These are phyloP conservation scores for Alternaria longipes DNA, from an alignment of 2,329 filamentous ascomycete genomes.

Conservation along the genomic window DNA sequence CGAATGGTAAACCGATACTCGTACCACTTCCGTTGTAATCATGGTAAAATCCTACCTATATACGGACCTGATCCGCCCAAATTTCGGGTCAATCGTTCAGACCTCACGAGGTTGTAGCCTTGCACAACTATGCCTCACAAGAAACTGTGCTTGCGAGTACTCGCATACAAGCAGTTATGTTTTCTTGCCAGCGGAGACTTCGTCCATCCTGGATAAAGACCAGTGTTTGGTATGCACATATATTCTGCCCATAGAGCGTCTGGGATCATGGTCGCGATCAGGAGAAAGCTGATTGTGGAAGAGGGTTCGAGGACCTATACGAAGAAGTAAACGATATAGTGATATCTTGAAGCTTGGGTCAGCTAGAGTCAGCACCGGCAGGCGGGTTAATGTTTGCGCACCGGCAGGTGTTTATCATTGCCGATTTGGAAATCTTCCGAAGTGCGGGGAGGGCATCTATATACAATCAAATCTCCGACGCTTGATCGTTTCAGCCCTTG, in stretches of 20 bases:
- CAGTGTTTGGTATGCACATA: background rate
- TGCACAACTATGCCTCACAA: too few relatives aligned
- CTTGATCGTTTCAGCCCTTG: conserved; percentile 20
- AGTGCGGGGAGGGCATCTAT: conserved; percentile 10
- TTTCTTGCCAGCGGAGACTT: background rate
- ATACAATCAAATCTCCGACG: conserved; percentile 19
- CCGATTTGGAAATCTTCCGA: conserved; percentile 10
- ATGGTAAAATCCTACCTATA: too few relatives aligned
- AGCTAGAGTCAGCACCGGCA: background rate
- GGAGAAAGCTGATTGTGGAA: too few relatives aligned
- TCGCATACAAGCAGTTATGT: background rate
- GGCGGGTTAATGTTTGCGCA: background rate
- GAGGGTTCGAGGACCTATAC: too few relatives aligned
- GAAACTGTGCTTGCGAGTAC: background rate
- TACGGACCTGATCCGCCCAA: too few relatives aligned
- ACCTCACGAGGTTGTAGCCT: too few relatives aligned
- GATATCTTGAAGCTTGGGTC: background rate
- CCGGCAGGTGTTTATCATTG: background rate
- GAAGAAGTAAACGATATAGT: too few relatives aligned
- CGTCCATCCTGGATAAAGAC: background rate
- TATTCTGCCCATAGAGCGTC: background rate
- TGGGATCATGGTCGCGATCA: background rate
- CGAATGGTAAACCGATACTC: too few relatives aligned
- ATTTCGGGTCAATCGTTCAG: too few relatives aligned
- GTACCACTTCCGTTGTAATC: too few relatives aligned